Evolutionary conservation across 2,329 filamentous ascomycete genomes (phyloP).

Genomic region (Lecanoromycetidae sp.): DNA sequence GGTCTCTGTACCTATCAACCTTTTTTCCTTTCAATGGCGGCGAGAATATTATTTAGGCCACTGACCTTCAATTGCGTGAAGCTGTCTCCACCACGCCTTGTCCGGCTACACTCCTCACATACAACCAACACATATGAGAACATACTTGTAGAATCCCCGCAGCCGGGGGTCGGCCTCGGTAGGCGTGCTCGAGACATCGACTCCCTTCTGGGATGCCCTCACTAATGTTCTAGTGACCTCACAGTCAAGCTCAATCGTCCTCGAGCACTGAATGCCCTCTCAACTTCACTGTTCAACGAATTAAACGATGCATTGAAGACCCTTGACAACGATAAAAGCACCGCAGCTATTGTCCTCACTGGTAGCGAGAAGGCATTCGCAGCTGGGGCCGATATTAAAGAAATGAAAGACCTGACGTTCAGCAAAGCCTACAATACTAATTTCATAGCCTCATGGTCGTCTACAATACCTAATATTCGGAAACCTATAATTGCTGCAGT

Average conservation of each 20-base stretch:
- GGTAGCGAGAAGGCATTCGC: constrained; percentile 86
- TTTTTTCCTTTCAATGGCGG: constrained; percentile 1
- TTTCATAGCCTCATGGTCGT: constrained; percentile 93
- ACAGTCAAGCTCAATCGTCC: constrained; percentile 86
- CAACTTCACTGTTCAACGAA: constrained; percentile 78
- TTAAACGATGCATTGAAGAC: constrained; percentile 65
- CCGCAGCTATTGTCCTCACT: constrained; percentile 71
- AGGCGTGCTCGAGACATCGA: constrained; percentile 23
- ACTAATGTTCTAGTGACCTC: constrained; percentile 12
- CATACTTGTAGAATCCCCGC: constrained; percentile 69
- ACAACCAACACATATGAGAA: constrained; percentile 54
- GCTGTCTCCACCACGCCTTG: constrained; percentile 27
- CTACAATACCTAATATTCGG: constrained; percentile 70
- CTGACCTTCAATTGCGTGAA: constrained; percentile 24
- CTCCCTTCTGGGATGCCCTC: constrained; percentile 1
- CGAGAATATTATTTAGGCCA: constrained; percentile 4
- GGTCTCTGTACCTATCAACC: too few relatives aligned
- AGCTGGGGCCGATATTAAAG: constrained; percentile 95
- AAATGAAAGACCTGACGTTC: constrained; percentile 92
- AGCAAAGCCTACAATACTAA: constrained; percentile 73
- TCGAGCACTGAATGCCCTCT: constrained; percentile 89
- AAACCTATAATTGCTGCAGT: constrained; percentile 92
- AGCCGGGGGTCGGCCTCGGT: constrained; percentile 86
- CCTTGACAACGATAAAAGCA: constrained; percentile 57
- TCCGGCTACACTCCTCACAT: not conserved